Conservation (phyloP, 345 rosid species). For the Durio zibethinus region DNA sequence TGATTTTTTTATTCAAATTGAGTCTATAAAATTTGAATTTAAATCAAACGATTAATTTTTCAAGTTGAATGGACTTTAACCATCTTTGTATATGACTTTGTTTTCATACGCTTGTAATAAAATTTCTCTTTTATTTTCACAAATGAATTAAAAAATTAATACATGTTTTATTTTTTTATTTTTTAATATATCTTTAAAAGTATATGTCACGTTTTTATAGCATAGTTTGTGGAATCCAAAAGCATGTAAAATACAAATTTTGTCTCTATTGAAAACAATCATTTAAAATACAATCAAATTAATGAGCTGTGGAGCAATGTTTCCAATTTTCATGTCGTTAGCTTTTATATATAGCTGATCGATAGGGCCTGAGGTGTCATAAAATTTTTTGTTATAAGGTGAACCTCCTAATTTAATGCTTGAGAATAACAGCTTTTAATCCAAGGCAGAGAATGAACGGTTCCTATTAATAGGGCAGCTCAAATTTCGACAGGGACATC, state of each 20-base stretch:
- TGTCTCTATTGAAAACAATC: slow-evolving; percentile 37
- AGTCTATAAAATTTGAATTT: too few relatives aligned
- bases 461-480: slow-evolving; percentile 18
- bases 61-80: too few relatives aligned
- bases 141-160: too few relatives aligned
- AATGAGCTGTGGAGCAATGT: slow-evolving; percentile 21
- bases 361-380: background rate
- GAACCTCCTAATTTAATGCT: slow-evolving; percentile 21
- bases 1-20: too few relatives aligned
- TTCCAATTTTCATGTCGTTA: background rate
- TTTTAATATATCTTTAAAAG: too few relatives aligned
- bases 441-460: slow-evolving; percentile 10
- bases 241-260: slow-evolving; percentile 13
- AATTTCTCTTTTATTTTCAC: too few relatives aligned
- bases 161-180: too few relatives aligned
- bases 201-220: too few relatives aligned
- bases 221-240: too few relatives aligned
- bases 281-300: slow-evolving; percentile 21
- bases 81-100: too few relatives aligned
- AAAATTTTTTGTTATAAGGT: slow-evolving; percentile 19
- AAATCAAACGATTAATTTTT: too few relatives aligned
- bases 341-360: background rate
- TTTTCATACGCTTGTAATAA: too few relatives aligned
- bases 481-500: slow-evolving; percentile 13
- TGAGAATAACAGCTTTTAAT: slow-evolving; percentile 18